Percentiles rank a stretch among this genome's conserved stretches.
These are phyloP conservation scores for Amylocystis lapponica DNA, from an alignment of 768 basidiomycete species.

Conservation along the genomic window DNA sequence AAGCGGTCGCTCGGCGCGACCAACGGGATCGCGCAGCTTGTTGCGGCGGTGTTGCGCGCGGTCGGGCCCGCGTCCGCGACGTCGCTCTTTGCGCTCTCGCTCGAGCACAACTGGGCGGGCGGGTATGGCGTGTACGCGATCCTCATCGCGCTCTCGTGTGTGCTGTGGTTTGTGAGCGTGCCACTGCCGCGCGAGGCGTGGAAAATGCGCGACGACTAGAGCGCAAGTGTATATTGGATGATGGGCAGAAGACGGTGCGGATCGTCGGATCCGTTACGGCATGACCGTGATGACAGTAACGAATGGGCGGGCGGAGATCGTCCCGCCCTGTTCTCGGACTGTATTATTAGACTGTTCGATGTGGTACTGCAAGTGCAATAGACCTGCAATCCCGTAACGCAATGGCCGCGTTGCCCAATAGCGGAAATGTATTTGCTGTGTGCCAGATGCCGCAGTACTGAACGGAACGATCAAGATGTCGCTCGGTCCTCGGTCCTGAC, in stretches of 20 bases:
- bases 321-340: too few species aligned
- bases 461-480: too few species aligned
- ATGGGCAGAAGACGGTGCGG: neutral
- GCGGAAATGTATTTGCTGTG: too few species aligned
- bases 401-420: too few species aligned
- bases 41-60: conserved; percentile 41
- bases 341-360: too few species aligned
- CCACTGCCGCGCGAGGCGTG: conserved; percentile 17
- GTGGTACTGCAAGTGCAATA: too few species aligned
- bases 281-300: too few species aligned
- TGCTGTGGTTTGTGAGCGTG: conserved; percentile 12
- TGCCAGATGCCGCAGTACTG: too few species aligned
- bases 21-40: conserved; percentile 53
- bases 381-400: too few species aligned
- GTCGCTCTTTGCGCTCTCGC: conserved; percentile 51
- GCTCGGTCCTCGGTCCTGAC: too few species aligned
- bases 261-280: too few species aligned
- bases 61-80: conserved; percentile 49
- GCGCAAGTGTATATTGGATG: neutral
- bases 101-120: conserved; percentile 37
- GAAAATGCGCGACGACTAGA: conserved; percentile 5
- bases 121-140: conserved; percentile 37
- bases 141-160: conserved; percentile 11
- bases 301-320: too few species aligned
- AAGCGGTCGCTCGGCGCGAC: conserved; percentile 40